Evolutionary conservation across 805 yeast genomes (phyloP), one percentile per base, ranked within the genome.

Genomic region (Yarrowia deformans): DNA sequence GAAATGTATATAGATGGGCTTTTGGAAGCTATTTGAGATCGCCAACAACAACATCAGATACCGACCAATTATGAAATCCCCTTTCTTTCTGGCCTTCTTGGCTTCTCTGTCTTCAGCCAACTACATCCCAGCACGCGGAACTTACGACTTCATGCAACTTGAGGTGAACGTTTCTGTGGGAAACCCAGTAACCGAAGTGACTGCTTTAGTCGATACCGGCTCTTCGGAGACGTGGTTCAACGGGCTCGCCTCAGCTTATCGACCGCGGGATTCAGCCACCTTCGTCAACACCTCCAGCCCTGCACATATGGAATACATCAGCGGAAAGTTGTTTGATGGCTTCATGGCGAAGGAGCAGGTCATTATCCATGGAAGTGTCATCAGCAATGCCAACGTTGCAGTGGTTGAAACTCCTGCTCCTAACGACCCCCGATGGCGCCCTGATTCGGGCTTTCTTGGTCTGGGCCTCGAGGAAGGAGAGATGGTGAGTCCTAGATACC

Each of bases 151-250:
- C 12, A 5, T 7, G 4, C 3, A 7, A 8, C 14, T 45, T 2
- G 14, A 8, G 7, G 13, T 19, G 4, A 18, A 35, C n/a, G 23
- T 60, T 13, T 12, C 42, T 2, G 35, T 34, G 8, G 66, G 66
- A 18, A 45, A 18, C 7, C 66, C 66, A 16, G 23, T 6, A 14
- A 10, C 1, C 9, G 19, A 5, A 4, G 16, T 3, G 13, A 0
- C 14, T 7, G n/a, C 45, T 1, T 4, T 7, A 1, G 66, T 45
- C 3, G 66, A 60, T 34, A 60, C 42, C 1, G 66, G 66, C 18
- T 60, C 66, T 2, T 43, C 66, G 1, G 66, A 60, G 7, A 60
- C 66, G 34, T 60, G 66, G 66, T 29, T 34, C 40, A 60, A 32
- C 18, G 14, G 34, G 3, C 7, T 8, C 9, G 2, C 35, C n/a